Evolutionary conservation across 352 stramenopile species (phyloP).

Genomic region (Globisporangium sylvaticum): DNA sequence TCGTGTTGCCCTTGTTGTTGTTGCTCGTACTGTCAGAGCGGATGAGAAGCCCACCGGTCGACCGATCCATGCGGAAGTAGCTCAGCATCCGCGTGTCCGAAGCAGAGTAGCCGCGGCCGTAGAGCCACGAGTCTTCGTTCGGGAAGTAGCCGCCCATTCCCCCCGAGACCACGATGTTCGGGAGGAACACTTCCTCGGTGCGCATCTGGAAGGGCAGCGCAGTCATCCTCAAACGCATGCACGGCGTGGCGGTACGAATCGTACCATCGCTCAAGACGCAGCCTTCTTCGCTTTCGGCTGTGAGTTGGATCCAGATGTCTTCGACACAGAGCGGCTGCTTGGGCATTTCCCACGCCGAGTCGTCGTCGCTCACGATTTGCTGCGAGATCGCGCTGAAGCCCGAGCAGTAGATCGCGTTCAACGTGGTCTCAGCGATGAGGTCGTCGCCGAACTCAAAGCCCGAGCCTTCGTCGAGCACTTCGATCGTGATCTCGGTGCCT

Average conservation of each 20-base stretch:
- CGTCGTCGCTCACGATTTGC: conserved; percentile 37
- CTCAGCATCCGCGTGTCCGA: conserved; percentile 63
- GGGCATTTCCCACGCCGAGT: conserved; percentile 60
- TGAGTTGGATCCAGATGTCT: conserved; percentile 69
- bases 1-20: conserved; percentile 73
- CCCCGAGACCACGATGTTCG: conserved; percentile 40
- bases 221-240: conserved; percentile 73
- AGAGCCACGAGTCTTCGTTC: conserved; percentile 51
- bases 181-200: conserved; percentile 56
- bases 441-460: conserved; percentile 88
- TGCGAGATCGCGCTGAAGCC: conserved; percentile 53
- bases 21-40: conserved; percentile 61
- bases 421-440: conserved; percentile 59
- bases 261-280: background rate
- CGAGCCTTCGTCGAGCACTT: conserved; percentile 74
- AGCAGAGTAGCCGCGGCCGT: conserved; percentile 63
- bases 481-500: conserved; percentile 68
- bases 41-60: conserved; percentile 60
- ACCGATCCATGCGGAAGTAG: conserved; percentile 78
- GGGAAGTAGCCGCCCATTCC: conserved; percentile 77
- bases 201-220: conserved; percentile 71
- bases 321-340: conserved; percentile 73
- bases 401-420: conserved; percentile 84
- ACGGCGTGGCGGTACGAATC: conserved; percentile 27
- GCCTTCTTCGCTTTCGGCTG: conserved; percentile 15